Evolutionary conservation across 495 filamentous ascomycete species (phyloP).

Genomic region (Lasiosphaeris hirsuta): DNA sequence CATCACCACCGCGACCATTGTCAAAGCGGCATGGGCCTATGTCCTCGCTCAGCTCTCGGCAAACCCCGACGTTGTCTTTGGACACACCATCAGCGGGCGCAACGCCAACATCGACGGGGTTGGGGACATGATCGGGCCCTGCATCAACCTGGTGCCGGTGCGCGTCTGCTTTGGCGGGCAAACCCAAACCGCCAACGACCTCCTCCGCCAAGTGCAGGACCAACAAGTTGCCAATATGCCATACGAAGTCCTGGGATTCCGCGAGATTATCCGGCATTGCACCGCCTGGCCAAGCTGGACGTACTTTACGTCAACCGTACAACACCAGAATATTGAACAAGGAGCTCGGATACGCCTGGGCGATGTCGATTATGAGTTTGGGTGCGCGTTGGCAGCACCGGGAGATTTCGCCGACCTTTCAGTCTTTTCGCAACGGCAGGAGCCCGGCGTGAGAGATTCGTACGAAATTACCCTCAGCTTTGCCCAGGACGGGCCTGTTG

Average conservation of each 20-base stretch:
- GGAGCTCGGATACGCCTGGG: constrained; percentile 9
- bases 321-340: constrained; percentile 30
- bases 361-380: constrained; percentile 14
- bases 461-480: constrained; percentile 23
- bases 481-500: constrained; percentile 16
- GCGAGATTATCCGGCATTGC: constrained; percentile 57
- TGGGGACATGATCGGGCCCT: constrained; percentile 45
- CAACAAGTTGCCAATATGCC: constrained; percentile 52
- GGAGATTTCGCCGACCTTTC: constrained; percentile 24
- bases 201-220: constrained; percentile 55
- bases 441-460: neutral
- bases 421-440: constrained; percentile 14
- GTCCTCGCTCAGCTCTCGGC: constrained; percentile 46
- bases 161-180: constrained; percentile 44
- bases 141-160: constrained; percentile 59
- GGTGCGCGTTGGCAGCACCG: constrained; percentile 14
- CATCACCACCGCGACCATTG: constrained; percentile 50
- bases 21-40: constrained; percentile 57
- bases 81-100: constrained; percentile 53
- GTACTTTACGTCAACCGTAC: constrained; percentile 26
- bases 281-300: constrained; percentile 52
- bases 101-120: constrained; percentile 52
- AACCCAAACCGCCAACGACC: constrained; percentile 27
- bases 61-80: constrained; percentile 52
- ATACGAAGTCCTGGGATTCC: constrained; percentile 50